These are phyloP conservation scores for Sutorius eximius DNA, from an alignment of 1,284 basidiomycete species.

Conservation along the genomic window DNA sequence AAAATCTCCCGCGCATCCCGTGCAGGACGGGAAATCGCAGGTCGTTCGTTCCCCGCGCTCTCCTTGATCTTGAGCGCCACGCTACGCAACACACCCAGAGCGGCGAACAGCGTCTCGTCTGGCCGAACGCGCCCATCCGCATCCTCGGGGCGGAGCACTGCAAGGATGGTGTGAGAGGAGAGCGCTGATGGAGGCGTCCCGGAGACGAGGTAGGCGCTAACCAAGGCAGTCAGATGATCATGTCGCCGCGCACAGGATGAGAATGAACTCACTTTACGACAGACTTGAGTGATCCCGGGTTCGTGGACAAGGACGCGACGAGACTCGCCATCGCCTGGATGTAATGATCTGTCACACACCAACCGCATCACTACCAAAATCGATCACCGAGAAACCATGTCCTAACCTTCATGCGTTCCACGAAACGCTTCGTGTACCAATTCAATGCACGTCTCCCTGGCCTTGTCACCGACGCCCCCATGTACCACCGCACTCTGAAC, in stretches of 20 bases:
- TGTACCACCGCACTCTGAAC: constrained; percentile 72
- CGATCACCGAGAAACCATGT: neutral
- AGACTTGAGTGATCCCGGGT: constrained; percentile 61
- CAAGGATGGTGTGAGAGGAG: constrained; percentile 66
- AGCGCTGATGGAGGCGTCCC: constrained; percentile 66
- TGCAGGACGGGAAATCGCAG: constrained; percentile 79
- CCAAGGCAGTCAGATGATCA: neutral
- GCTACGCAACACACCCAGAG: constrained; percentile 58
- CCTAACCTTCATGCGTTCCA: constrained; percentile 66
- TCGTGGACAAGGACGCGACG: constrained; percentile 65
- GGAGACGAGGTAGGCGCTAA: constrained; percentile 53
- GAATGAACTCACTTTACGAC: constrained; percentile 61
- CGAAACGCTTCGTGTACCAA: constrained; percentile 80
- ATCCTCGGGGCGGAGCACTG: constrained; percentile 13
- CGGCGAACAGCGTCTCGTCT: constrained; percentile 61
- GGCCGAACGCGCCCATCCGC: neutral
- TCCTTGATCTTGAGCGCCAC: constrained; percentile 76
- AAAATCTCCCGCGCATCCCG: constrained; percentile 83
- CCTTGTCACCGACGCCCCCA: constrained; percentile 65
- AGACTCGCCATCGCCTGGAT: constrained; percentile 68
- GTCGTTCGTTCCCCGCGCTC: constrained; percentile 68
- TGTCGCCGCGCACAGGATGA: neutral
- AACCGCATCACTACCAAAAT: neutral
- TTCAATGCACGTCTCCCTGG: constrained; percentile 71
- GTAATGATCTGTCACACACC: constrained; percentile 60